These are phyloP conservation scores for Thermothelomyces thermophilus DNA, from an alignment of 2,329 filamentous ascomycete species.

Conservation along the genomic window DNA sequence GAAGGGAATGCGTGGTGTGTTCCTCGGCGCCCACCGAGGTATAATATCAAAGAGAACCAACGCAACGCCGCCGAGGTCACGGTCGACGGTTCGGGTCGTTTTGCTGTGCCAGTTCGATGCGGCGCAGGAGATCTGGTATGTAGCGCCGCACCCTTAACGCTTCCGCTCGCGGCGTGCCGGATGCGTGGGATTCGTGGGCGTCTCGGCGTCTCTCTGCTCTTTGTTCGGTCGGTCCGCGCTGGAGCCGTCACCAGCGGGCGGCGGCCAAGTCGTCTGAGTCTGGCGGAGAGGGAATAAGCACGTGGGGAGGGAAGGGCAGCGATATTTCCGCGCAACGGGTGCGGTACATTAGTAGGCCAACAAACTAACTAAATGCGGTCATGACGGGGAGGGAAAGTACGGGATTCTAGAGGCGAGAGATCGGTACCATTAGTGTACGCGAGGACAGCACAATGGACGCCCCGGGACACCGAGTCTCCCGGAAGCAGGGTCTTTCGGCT, in stretches of 20 bases:
- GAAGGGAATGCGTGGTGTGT: background rate
- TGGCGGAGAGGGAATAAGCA: no score
- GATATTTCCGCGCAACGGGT: no score
- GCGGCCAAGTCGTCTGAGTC: no score
- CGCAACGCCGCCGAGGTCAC: background rate
- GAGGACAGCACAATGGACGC: no score
- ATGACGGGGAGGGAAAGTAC: background rate
- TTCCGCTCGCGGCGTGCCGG: background rate
- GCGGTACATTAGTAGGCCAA: no score
- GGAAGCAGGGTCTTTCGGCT: background rate
- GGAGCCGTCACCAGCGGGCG: no score
- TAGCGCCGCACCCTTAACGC: background rate
- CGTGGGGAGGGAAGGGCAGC: no score
- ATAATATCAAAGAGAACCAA: background rate
- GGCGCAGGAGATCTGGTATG: slow-evolving; percentile 3
- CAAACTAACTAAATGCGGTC: background rate
- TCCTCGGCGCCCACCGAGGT: background rate
- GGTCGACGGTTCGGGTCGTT: background rate
- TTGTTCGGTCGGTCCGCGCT: background rate
- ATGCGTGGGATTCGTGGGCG: background rate
- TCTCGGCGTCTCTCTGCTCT: background rate
- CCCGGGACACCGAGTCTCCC: background rate
- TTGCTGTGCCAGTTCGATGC: background rate
- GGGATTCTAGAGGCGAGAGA: no score
- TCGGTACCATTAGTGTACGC: no score